Conservation (phyloP, 306 rosid genomes). For the Potentilla sterilis region DNA sequence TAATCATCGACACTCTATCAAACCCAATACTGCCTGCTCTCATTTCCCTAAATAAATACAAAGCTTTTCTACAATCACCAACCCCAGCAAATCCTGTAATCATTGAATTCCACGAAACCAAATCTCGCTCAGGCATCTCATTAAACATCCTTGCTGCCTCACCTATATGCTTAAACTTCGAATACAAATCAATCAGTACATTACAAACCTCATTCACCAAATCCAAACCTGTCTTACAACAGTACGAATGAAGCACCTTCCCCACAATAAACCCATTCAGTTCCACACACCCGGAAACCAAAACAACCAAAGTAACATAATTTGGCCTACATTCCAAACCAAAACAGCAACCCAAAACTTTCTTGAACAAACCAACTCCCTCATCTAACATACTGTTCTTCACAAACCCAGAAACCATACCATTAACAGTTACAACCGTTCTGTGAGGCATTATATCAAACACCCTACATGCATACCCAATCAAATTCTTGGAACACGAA, state of each 20-base stretch:
- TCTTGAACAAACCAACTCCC: conserved; percentile 18
- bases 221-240: conserved; percentile 18
- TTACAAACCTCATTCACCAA: conserved; percentile 17
- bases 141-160: conserved; percentile 13
- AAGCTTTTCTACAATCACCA: conserved; percentile 17
- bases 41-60: conserved; percentile 25
- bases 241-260: conserved; percentile 18
- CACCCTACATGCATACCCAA: conserved; percentile 18
- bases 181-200: conserved; percentile 23
- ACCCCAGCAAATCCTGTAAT: conserved; percentile 22
- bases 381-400: conserved; percentile 5
- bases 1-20: conserved; percentile 20
- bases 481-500: conserved; percentile 9
- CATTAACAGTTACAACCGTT: conserved; percentile 24
- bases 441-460: conserved; percentile 17
- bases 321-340: conserved; percentile 23
- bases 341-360: background rate
- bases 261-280: conserved; percentile 13
- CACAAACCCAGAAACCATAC: conserved; percentile 21
- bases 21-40: conserved; percentile 7
- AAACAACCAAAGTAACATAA: conserved; percentile 25
- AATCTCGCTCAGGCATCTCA: conserved; percentile 25
- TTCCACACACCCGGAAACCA: conserved; percentile 26
- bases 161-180: conserved; percentile 13
- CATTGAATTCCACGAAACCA: conserved; percentile 29